These are phyloP conservation scores for Taphrina betulina DNA, from an alignment of 1,139 yeast genomes.

Conservation along the genomic window DNA sequence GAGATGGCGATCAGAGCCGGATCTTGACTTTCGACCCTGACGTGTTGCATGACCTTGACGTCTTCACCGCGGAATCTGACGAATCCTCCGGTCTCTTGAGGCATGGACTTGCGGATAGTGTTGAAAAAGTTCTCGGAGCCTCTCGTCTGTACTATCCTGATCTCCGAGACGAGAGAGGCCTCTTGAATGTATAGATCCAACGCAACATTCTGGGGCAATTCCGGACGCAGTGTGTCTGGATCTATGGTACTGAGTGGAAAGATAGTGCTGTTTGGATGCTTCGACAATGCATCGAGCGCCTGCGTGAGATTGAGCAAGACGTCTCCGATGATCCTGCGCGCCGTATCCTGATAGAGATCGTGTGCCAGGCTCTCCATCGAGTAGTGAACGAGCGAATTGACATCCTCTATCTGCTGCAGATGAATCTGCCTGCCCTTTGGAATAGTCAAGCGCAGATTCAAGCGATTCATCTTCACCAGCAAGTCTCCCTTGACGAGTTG, in stretches of 20 bases:
- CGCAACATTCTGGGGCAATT: slow-evolving; percentile 18
- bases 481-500: slow-evolving; percentile 31
- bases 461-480: slow-evolving; percentile 1
- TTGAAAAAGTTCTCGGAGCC: neutral
- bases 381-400: slow-evolving; percentile 6
- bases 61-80: slow-evolving; percentile 35
- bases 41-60: slow-evolving; percentile 47
- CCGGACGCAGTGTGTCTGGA: slow-evolving; percentile 14
- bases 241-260: slow-evolving; percentile 21
- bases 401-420: slow-evolving; percentile 24
- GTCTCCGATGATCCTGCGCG: slow-evolving; percentile 14
- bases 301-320: slow-evolving; percentile 4
- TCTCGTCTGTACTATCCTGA: slow-evolving; percentile 18
- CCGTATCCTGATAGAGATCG: slow-evolving; percentile 16
- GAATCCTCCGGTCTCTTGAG: slow-evolving; percentile 18
- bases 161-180: slow-evolving; percentile 24
- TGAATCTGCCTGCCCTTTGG: slow-evolving; percentile 4
- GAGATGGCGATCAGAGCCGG: slow-evolving; percentile 50
- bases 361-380: slow-evolving; percentile 14
- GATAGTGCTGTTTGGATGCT: neutral
- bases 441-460: slow-evolving; percentile 5
- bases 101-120: neutral
- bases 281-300: slow-evolving; percentile 3
- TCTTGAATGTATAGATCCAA: slow-evolving; percentile 28
- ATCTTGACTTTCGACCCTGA: slow-evolving; percentile 50